Percentiles rank a stretch among this genome's conserved stretches.
Evolutionary conservation across 768 basidiomycete genomes (phyloP).

Genomic region (Grammothele lineata): DNA sequence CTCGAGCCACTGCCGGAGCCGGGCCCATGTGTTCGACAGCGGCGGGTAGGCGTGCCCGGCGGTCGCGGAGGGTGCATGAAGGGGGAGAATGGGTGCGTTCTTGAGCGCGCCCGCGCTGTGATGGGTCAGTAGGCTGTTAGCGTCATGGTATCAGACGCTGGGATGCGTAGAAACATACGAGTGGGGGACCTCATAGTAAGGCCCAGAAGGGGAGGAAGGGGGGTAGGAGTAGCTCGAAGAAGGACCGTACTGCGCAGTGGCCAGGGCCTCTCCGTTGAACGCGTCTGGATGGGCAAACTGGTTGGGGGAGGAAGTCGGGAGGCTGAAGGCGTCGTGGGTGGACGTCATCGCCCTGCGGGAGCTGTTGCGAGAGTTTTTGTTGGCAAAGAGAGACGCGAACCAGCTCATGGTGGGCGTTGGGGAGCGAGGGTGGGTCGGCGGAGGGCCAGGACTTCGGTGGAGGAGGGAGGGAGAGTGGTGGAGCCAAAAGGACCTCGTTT

Average conservation of each 20-base stretch:
- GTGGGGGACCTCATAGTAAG: conserved; percentile 59
- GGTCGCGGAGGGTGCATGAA: conserved; percentile 46
- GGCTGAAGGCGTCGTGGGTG: conserved; percentile 85
- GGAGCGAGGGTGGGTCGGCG: background rate
- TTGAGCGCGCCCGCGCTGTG: conserved; percentile 40
- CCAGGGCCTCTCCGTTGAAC: conserved; percentile 51
- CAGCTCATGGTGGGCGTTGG: conserved; percentile 53
- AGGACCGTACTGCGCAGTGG: conserved; percentile 44
- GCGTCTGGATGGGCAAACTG: conserved; percentile 51
- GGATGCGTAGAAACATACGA: conserved; percentile 34
- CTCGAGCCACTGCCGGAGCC: conserved; percentile 76
- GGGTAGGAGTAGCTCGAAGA: conserved; percentile 75
- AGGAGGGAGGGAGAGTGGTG: conserved; percentile 13
- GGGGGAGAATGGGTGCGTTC: conserved; percentile 59
- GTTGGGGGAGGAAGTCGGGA: conserved; percentile 70
- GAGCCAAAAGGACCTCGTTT: conserved; percentile 14
- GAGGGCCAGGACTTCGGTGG: conserved; percentile 7
- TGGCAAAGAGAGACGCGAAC: conserved; percentile 62
- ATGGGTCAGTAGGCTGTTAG: no score
- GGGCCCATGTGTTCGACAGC: conserved; percentile 77
- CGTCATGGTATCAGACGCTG: conserved; percentile 7
- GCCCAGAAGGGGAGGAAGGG: conserved; percentile 48
- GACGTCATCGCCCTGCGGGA: conserved; percentile 58
- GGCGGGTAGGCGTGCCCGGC: conserved; percentile 63
- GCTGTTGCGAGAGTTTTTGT: conserved; percentile 40